A percentile compares a stretch with the other conserved stretches of the same genome.
Evolutionary conservation across 768 basidiomycete species (phyloP).

Genomic region (Naganishia kalamii): DNA sequence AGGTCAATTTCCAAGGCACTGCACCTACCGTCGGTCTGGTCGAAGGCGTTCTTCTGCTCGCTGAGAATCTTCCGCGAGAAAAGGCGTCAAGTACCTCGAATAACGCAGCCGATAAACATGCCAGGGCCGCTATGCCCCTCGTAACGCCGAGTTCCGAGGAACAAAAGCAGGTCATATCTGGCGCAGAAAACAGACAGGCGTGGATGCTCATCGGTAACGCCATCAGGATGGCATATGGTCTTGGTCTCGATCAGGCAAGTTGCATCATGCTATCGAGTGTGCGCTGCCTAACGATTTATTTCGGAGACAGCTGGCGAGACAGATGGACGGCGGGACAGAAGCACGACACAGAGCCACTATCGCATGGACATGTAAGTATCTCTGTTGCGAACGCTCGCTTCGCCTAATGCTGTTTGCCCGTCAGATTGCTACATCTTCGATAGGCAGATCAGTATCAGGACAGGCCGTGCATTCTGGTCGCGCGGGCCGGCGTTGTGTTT

Average conservation of each 20-base stretch:
- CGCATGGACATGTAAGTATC: slow-evolving; percentile 42
- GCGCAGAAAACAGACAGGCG: slow-evolving; percentile 38
- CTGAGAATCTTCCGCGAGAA: slow-evolving; percentile 40
- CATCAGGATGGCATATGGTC: slow-evolving; percentile 39
- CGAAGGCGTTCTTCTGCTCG: slow-evolving; percentile 39
- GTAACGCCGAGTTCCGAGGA: slow-evolving; percentile 19
- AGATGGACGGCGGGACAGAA: slow-evolving; percentile 22
- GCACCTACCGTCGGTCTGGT: slow-evolving; percentile 38
- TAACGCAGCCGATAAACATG: not conserved
- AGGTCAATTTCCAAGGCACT: slow-evolving; percentile 35
- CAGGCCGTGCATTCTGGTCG: slow-evolving; percentile 44
- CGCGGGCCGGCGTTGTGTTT: slow-evolving; percentile 40
- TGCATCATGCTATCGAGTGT: not conserved
- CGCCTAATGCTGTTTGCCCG: not conserved
- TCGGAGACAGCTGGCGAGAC: slow-evolving; percentile 17
- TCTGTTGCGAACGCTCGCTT: not conserved
- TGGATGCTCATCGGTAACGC: slow-evolving; percentile 43
- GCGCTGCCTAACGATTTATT: not conserved
- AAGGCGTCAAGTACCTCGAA: not conserved
- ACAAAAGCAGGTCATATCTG: slow-evolving; percentile 31
- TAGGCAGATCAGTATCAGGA: slow-evolving; percentile 39
- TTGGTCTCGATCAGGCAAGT: slow-evolving; percentile 39
- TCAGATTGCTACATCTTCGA: slow-evolving; percentile 45
- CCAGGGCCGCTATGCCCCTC: slow-evolving; percentile 20
- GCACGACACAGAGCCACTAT: slow-evolving; percentile 25